Conservation (phyloP, 2,329 filamentous ascomycete genomes). For the Colletotrichum somersetense region DNA sequence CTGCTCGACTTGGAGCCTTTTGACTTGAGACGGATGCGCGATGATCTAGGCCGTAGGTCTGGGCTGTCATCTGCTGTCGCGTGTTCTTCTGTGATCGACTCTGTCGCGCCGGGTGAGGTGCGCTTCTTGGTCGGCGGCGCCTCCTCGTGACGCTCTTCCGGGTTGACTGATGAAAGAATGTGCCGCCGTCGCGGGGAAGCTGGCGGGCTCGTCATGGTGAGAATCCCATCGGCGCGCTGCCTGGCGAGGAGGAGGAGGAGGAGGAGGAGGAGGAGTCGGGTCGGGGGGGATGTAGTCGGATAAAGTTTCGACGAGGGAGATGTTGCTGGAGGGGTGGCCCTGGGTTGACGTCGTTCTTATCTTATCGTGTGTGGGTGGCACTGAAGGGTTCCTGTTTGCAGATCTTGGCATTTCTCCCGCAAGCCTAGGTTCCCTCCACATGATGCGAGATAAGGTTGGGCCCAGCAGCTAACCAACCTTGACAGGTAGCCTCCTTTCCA, state of each 20-base stretch:
- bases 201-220: constrained; percentile 50
- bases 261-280: too few species aligned
- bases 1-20: constrained; percentile 47
- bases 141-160: constrained; percentile 42
- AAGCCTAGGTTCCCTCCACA: constrained; percentile 21
- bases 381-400: constrained; percentile 27
- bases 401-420: constrained; percentile 28
- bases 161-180: constrained; percentile 64
- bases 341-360: constrained; percentile 41
- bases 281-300: background rate
- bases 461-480: background rate
- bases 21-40: constrained; percentile 59
- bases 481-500: background rate
- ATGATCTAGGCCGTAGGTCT: constrained; percentile 43
- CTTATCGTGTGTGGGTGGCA: constrained; percentile 31
- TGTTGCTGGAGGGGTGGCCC: constrained; percentile 28
- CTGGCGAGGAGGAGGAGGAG: background rate
- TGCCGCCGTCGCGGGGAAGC: constrained; percentile 59
- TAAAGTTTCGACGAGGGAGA: constrained; percentile 4
- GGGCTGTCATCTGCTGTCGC: constrained; percentile 13
- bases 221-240: constrained; percentile 42
- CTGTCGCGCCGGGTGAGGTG: constrained; percentile 33
- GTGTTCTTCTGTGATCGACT: constrained; percentile 10
- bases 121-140: constrained; percentile 9
- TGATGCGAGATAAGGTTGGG: constrained; percentile 36